Evolutionary conservation across 2,329 filamentous ascomycete species (phyloP), one percentile per base, ranked within the genome.

Genomic region (Clonostachys sp.): DNA sequence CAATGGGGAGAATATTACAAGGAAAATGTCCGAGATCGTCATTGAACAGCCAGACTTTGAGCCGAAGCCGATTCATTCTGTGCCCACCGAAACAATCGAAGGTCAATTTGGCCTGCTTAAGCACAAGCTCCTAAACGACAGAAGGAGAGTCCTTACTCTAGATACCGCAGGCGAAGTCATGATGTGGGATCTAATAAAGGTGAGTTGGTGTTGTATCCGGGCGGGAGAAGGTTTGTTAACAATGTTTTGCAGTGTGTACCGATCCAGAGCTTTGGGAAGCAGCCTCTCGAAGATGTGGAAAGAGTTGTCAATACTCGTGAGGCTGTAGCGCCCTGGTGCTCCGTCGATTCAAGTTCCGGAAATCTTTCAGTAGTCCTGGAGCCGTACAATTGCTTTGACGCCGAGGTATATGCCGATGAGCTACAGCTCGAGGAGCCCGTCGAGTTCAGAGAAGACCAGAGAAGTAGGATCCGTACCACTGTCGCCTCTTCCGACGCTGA

Each of bases 81-180:
- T 84, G 46, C 86, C 87, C 2, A 81, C 85, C 53, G 89, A 92
- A 62, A 90, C 87, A 0, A 94, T 99, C 43, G 91, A 96, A 66
- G 94, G 94, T 2, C 91, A 96, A 59, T 92, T 96, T 67, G 94
- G 94, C 10, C 71, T 99, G 46, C 90, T 97, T 51, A 99, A 97
- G 66, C 89, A 96, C 64, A 85, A 87, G 57, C 78, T 97, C 56
- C 75, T 99, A 51, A 97, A 95, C 64, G 92, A 99, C 63, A 81
- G 92, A 55, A 86, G 89, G 60, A 81, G 91, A 50, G 91, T 95
- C 5, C 73, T 99, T 53, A 99, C 94, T 0, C 73, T 96, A 45
- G 94, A 99, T 65, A 96, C 94, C 3, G 91, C 92, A 2, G 94
- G 94, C 14, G 94, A 99, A 61, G 91, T 97, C 4, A 73, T 96